Evolutionary conservation across 1,284 basidiomycete species (phyloP), one percentile per base, ranked within the genome.

Genomic region (Pisolithus thermaeus): DNA sequence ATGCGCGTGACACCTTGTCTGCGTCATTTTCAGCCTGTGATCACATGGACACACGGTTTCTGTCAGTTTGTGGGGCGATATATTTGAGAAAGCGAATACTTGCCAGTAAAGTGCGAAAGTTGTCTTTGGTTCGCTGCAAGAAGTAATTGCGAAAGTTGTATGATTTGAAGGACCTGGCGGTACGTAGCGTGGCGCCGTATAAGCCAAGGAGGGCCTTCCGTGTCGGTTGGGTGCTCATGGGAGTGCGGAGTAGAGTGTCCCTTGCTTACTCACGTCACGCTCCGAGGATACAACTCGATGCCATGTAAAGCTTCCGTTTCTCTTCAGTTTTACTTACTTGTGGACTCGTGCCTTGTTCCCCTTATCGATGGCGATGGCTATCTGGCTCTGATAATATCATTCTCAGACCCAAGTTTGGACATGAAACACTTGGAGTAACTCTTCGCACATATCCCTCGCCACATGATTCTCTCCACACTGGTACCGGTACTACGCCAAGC

Each of bases 61-160:
- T 14, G 41, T 25, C 22, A 25, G 11, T 16, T 14, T 20, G 18
- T 22, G 1, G 40, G 6, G 20, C 20, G 37, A 39, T 18, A n/a
- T 22, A 25, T 44, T 18, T 7, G 22, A 16, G 36, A 18, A 16
- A 14, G n/a, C 20, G 9, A 25, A 4, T 16, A 45, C 75, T 32
- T 47, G 80, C 84, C 73, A 85, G 78, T 11, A 87, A 77, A 22
- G 73, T 66, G 18, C 78, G 69, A 71, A 92, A 93, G 0, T 75
- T 77, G 47, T 79, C 76, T 61, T 83, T 77, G 9, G 90, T 84
- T n/a, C 82, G 73, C 4, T 77, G 73, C 16, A 87, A 56, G 61
- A 94, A 94, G 70, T 92, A 93, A 50, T 83, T 73, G 40, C 88
- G 77, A 69, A 92, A 94, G 70, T 93, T 93, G 73, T 93, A 94